Evolutionary conservation across 768 basidiomycete genomes (phyloP), one percentile per base, ranked within the genome.

Genomic region (Leccinum boreale): DNA sequence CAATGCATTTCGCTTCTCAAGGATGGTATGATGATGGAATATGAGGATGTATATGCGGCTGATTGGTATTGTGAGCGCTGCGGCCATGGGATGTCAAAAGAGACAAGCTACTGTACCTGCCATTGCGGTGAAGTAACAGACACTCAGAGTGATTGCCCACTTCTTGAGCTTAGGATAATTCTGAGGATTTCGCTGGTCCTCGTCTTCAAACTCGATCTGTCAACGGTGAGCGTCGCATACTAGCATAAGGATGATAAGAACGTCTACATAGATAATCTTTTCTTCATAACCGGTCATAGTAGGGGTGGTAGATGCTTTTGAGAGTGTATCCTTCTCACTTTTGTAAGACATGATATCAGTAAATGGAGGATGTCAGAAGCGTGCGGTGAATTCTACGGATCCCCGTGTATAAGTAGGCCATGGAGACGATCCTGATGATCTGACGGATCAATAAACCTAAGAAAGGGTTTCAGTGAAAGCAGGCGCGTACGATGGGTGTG

Each of bases 11-110:
- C 76, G 5, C 52, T 58, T 10, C 65, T 79, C 85, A 90, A 85
- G 0, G 83, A 82, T 0, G 74, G 62, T 59, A 78, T 75, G 1
- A 86, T 86, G 54, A 84, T 70, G 28, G 78, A 78, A 68, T 82
- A 88, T 0, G 82, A 75, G 5, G 80, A 74, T 3, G 79, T 70
- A 5, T 78, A 70, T 1, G 81, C 76, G n/a, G 79, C 86, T 83
- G 28, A 46, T 46, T 3, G 1, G 11, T 5, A n/a, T 3, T 17
- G 6, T 67, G 17, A 62, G 55, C 28, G n/a, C 42, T 5, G 14
- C 46, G 3, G 9, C 11, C 2, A 10, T 11, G 23, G 2, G 5
- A 23, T 6, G 4, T 47, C 15, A 4, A 0, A 10, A 52, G 19
- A 9, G 19, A 0, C 0, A 19, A 31, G 17, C 44, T 55, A 66